A percentile compares a stretch with the other conserved stretches of the same genome.
phyloP scores from a whole-genome alignment of 2,329 filamentous ascomycete species.

The Colletotrichum tanaceti region DNA sequence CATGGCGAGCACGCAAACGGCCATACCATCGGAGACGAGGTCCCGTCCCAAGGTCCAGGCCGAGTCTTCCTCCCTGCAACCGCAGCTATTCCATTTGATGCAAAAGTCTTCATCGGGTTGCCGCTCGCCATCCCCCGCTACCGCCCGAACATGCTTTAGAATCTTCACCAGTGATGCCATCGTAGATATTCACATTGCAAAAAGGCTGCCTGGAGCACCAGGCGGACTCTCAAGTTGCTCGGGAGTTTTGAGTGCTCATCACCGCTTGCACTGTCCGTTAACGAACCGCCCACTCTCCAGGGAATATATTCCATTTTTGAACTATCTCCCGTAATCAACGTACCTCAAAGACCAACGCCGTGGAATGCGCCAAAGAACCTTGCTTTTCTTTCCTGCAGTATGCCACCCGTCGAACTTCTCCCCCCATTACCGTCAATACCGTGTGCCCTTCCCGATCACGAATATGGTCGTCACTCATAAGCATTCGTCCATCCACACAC shows the following conservation, averaged over 20 bases:
- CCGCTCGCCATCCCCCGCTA: constrained; percentile 22
- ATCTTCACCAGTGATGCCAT: not conserved
- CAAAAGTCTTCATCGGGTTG: constrained; percentile 39
- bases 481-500: not conserved
- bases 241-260: not conserved
- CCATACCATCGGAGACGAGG: constrained; percentile 48
- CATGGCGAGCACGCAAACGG: constrained; percentile 48
- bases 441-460: constrained; percentile 1
- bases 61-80: constrained; percentile 51
- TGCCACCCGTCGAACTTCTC: constrained; percentile 1
- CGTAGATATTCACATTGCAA: not conserved
- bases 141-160: constrained; percentile 3
- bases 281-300: not conserved
- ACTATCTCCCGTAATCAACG: not conserved
- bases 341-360: constrained; percentile 22
- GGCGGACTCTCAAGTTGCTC: not conserved
- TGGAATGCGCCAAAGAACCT: constrained; percentile 23
- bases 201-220: not conserved
- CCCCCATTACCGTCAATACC: not conserved
- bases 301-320: not conserved
- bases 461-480: constrained; percentile 19
- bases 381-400: constrained; percentile 9
- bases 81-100: constrained; percentile 45
- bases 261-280: not conserved
- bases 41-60: constrained; percentile 55